These are phyloP conservation scores for Leccinum obscurum DNA, from an alignment of 768 basidiomycete species.

Conservation along the genomic window DNA sequence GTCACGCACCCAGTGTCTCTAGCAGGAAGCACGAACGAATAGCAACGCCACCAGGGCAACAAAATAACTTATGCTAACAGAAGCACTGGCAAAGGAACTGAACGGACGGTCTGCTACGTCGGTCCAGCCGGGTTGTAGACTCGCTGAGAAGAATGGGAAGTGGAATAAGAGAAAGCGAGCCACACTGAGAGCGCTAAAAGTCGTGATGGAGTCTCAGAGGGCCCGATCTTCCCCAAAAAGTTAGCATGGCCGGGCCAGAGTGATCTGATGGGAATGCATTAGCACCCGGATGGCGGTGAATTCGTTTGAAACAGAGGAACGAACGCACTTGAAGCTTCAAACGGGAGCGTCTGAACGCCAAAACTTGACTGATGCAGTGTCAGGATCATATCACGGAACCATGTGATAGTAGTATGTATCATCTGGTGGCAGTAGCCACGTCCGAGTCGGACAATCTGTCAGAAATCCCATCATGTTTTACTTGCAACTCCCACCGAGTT, in stretches of 20 bases:
- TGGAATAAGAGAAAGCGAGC: background rate
- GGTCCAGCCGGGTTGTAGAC: constrained; percentile 37
- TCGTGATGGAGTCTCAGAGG: background rate
- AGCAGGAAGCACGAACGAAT: constrained; percentile 17
- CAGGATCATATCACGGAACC: background rate
- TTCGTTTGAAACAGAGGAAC: background rate
- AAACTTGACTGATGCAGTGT: background rate
- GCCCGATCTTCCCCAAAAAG: background rate
- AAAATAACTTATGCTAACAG: constrained; percentile 4
- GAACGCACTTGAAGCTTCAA: background rate
- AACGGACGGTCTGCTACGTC: constrained; percentile 26
- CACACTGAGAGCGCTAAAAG: background rate
- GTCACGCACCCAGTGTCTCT: constrained; percentile 6
- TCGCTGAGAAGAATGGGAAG: constrained; percentile 22
- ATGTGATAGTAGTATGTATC: background rate
- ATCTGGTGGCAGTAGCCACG: background rate
- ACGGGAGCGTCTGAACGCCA: background rate
- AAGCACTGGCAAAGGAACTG: constrained; percentile 15
- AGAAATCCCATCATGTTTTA: background rate
- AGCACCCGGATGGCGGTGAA: background rate
- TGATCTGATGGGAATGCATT: background rate
- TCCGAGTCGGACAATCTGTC: background rate
- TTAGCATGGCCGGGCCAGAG: constrained; percentile 3
- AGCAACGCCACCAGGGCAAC: constrained; percentile 48
- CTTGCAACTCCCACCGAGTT: background rate